A percentile compares a stretch with the other conserved stretches of the same genome.
These are phyloP conservation scores for Tetrapyrgos nigripes DNA, from an alignment of 1,284 basidiomycete genomes.

Conservation along the genomic window DNA sequence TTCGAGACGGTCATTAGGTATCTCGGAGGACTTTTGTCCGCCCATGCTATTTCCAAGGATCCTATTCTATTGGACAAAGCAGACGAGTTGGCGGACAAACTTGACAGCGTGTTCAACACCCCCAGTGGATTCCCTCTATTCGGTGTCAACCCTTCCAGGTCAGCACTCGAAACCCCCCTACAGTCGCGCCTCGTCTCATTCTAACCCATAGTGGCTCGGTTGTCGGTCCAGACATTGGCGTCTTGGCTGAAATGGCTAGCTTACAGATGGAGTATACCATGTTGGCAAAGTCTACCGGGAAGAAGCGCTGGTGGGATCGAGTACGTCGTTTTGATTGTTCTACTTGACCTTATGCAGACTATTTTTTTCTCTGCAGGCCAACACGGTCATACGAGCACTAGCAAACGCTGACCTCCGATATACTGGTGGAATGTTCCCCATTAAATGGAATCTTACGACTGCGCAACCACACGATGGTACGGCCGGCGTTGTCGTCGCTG, in stretches of 20 bases:
- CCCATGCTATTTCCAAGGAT: constrained; percentile 74
- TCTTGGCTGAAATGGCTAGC: constrained; percentile 62
- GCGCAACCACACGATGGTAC: constrained; percentile 48
- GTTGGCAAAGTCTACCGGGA: constrained; percentile 60
- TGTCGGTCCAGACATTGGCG: constrained; percentile 40
- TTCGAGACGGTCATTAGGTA: constrained; percentile 92
- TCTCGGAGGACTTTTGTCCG: constrained; percentile 84
- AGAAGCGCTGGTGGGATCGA: constrained; percentile 49
- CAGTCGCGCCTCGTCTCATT: not conserved
- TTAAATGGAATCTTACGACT: constrained; percentile 50
- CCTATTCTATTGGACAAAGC: constrained; percentile 52
- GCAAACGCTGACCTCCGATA: constrained; percentile 46
- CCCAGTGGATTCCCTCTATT: constrained; percentile 55
- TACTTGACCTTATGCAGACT: not conserved
- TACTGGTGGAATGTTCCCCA: constrained; percentile 62
- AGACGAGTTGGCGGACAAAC: constrained; percentile 55
- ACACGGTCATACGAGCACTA: constrained; percentile 57
- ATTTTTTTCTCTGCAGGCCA: constrained; percentile 43
- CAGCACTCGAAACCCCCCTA: constrained; percentile 18
- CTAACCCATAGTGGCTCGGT: constrained; percentile 30
- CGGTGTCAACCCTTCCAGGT: constrained; percentile 56
- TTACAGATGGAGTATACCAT: constrained; percentile 66
- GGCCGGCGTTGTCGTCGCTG: constrained; percentile 19
- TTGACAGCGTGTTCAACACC: constrained; percentile 60
- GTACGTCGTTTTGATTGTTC: constrained; percentile 38